Conservation (phyloP, 2,329 filamentous ascomycete genomes). For the Septoria linicola region DNA sequence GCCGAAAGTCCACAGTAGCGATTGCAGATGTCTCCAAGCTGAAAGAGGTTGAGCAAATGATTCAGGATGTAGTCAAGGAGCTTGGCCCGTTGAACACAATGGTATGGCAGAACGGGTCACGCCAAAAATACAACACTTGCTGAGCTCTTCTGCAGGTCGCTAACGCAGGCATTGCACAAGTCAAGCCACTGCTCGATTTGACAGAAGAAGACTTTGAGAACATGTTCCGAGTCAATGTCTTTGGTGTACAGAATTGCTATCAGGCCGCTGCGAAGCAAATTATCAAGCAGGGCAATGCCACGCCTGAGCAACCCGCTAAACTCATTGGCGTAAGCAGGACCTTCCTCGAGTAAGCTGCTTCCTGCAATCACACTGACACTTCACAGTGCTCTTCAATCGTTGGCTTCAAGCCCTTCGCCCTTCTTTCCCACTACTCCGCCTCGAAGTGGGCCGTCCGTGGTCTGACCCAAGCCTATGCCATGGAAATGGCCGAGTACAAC, state of each 20-base stretch:
- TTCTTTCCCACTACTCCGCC: slow-evolving; percentile 63
- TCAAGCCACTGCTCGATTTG: slow-evolving; percentile 57
- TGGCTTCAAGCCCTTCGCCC: slow-evolving; percentile 59
- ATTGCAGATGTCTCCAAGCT: slow-evolving; percentile 62
- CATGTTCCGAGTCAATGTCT: slow-evolving; percentile 66
- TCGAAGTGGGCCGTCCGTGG: slow-evolving; percentile 67
- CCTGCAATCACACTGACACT: not conserved
- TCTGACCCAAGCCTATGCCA: slow-evolving; percentile 64
- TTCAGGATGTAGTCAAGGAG: slow-evolving; percentile 53
- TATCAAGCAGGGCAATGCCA: slow-evolving; percentile 58
- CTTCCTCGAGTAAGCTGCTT: not conserved
- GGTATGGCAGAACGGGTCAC: slow-evolving; percentile 28
- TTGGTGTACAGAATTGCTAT: slow-evolving; percentile 65
- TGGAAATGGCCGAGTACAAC: slow-evolving; percentile 62
- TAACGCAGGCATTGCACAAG: slow-evolving; percentile 62
- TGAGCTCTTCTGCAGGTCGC: slow-evolving; percentile 42
- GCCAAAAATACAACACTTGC: too few relatives aligned
- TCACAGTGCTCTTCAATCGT: slow-evolving; percentile 48
- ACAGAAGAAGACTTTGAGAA: slow-evolving; percentile 57
- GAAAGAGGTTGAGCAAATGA: slow-evolving; percentile 53
- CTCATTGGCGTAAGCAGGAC: slow-evolving; percentile 44
- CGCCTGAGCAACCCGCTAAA: slow-evolving; percentile 43
- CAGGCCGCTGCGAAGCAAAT: slow-evolving; percentile 62
- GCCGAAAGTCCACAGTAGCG: slow-evolving; percentile 55
- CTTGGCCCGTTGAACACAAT: slow-evolving; percentile 55